Conservation (phyloP, 495 filamentous ascomycete genomes). For the Penicillium flavigenum region DNA sequence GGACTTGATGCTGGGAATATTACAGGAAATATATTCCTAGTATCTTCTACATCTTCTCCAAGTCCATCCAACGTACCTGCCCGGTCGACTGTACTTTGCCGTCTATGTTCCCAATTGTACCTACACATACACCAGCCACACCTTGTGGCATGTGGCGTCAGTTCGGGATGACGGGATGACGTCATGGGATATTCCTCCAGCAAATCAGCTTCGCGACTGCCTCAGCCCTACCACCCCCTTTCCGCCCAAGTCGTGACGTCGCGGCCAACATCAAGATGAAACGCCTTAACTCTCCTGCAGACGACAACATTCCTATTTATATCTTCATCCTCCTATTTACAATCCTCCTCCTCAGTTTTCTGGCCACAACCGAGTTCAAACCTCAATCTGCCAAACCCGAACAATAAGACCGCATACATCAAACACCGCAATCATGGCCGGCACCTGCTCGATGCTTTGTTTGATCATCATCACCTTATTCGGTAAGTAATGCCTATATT, state of each 20-base stretch:
- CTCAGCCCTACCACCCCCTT: conserved; percentile 11
- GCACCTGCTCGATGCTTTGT: conserved; percentile 40
- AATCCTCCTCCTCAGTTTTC: conserved; percentile 32
- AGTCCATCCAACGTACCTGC: conserved; percentile 4
- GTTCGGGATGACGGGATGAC: conserved; percentile 9
- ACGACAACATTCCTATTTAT: conserved; percentile 34
- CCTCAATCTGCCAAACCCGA: conserved; percentile 1
- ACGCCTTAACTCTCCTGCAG: conserved; percentile 25
- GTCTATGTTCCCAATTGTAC: not conserved
- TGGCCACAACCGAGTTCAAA: conserved; percentile 31
- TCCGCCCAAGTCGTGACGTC: conserved; percentile 22
- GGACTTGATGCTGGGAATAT: conserved; percentile 15
- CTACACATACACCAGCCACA: conserved; percentile 5
- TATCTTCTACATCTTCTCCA: conserved; percentile 4
- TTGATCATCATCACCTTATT: conserved; percentile 61
- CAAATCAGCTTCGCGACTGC: conserved; percentile 7
- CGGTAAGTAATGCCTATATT: conserved; percentile 38
- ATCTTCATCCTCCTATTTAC: conserved; percentile 36
- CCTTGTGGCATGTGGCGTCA: conserved; percentile 2
- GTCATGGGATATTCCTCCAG: not conserved
- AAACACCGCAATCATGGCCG: conserved; percentile 32
- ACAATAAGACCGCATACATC: not conserved
- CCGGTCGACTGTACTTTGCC: not conserved
- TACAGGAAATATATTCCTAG: conserved; percentile 13
- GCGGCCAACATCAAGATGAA: conserved; percentile 31